A percentile compares a stretch with the other conserved stretches of the same genome.
These are phyloP conservation scores for Trametes coccinea DNA, from an alignment of 768 basidiomycete genomes.

Conservation along the genomic window DNA sequence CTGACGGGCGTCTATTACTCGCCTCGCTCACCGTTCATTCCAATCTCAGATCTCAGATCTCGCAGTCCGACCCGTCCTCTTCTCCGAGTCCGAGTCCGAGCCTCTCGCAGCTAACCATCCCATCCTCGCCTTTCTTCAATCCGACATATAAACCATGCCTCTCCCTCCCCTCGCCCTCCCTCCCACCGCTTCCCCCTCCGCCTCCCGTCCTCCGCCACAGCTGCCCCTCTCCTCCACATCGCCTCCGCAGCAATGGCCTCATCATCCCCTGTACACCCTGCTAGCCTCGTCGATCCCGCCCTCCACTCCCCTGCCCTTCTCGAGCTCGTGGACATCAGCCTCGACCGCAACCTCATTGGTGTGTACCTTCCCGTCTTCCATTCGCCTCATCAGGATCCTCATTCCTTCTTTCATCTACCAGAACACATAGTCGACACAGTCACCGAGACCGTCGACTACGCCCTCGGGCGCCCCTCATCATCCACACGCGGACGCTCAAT, in stretches of 20 bases:
- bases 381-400: neutral
- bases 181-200: slow-evolving; percentile 26
- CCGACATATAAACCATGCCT: slow-evolving; percentile 15
- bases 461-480: slow-evolving; percentile 66
- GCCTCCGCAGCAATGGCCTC: slow-evolving; percentile 19
- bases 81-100: neutral
- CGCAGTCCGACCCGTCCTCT: slow-evolving; percentile 1
- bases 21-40: slow-evolving; percentile 14
- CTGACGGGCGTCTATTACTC: slow-evolving; percentile 8
- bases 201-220: slow-evolving; percentile 27
- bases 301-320: slow-evolving; percentile 66
- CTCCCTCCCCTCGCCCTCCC: slow-evolving; percentile 9
- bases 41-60: slow-evolving; percentile 25
- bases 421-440: slow-evolving; percentile 73
- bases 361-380: slow-evolving; percentile 30
- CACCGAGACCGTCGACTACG: slow-evolving; percentile 72
- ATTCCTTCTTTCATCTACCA: slow-evolving; percentile 29
- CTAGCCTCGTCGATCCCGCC: slow-evolving; percentile 62
- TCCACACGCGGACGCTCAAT: slow-evolving; percentile 50
- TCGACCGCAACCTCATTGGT: slow-evolving; percentile 66
- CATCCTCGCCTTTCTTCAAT: slow-evolving; percentile 9
- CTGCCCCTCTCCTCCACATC: slow-evolving; percentile 6
- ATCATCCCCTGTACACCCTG: slow-evolving; percentile 41
- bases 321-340: slow-evolving; percentile 66
- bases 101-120: neutral